Conservation (phyloP, 768 basidiomycete genomes). For the Suillus spraguei region DNA sequence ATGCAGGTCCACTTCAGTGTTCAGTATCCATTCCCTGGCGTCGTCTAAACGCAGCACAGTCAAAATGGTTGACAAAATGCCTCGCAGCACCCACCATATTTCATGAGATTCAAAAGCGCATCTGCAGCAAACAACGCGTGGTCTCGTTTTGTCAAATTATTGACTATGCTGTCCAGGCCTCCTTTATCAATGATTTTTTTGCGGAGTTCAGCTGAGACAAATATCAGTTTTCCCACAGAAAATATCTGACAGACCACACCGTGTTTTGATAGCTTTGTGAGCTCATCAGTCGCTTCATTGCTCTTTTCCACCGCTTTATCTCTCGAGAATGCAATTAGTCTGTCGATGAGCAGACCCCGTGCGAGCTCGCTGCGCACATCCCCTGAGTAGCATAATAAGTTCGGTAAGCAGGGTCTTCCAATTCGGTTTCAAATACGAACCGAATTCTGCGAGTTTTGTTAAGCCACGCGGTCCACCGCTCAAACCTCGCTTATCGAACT, state of each 20-base stretch:
- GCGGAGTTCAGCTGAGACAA: background rate
- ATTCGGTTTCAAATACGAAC: background rate
- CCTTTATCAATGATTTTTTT: background rate
- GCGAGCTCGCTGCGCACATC: background rate
- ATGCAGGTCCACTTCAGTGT: background rate
- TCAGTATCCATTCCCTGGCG: background rate
- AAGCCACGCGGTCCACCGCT: constrained; percentile 2
- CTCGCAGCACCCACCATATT: background rate
- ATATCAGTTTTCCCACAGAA: background rate
- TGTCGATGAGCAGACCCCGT: background rate
- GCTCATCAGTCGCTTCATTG: background rate
- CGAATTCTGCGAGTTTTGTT: background rate
- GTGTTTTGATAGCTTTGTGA: background rate
- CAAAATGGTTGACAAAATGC: background rate
- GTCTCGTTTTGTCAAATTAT: background rate
- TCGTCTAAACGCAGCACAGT: background rate
- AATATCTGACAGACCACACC: background rate
- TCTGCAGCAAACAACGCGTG: background rate
- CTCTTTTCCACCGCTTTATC: background rate
- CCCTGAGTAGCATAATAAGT: background rate
- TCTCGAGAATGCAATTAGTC: background rate
- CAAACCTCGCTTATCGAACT: background rate
- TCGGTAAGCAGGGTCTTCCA: background rate
- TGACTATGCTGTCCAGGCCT: background rate
- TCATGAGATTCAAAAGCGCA: background rate